Evolutionary conservation across 148 eudicot genomes (phyloP).

Genomic region (Drosera capensis): DNA sequence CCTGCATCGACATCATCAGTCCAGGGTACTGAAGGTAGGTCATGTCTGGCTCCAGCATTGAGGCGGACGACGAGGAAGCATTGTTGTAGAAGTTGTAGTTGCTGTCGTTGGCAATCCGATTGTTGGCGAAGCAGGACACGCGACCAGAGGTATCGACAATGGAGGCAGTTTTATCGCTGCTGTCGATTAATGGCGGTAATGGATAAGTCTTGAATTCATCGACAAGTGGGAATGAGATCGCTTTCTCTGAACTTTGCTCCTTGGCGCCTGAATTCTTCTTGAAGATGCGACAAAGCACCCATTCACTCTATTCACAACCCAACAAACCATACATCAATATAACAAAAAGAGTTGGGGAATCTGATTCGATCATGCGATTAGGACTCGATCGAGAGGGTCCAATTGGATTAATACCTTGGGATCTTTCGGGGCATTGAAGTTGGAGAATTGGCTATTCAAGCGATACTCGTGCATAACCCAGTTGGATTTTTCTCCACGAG

Average conservation of each 20-base stretch:
- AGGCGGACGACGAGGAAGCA: slow-evolving; percentile 10
- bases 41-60: slow-evolving; percentile 2
- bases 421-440: slow-evolving; percentile 20
- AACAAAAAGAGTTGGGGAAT: not conserved
- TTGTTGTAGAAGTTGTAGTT: not conserved
- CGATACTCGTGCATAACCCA: slow-evolving; percentile 97
- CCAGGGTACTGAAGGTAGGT: slow-evolving; percentile 13
- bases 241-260: slow-evolving; percentile 23
- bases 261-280: slow-evolving; percentile 40
- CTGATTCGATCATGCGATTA: not conserved
- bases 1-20: slow-evolving; percentile 7
- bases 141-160: slow-evolving; percentile 9
- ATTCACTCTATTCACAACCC: slow-evolving; percentile 43
- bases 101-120: slow-evolving; percentile 6
- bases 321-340: not conserved
- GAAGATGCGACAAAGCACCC: slow-evolving; percentile 70
- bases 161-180: slow-evolving; percentile 9
- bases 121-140: slow-evolving; percentile 60
- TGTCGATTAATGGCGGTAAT: slow-evolving; percentile 51
- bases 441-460: slow-evolving; percentile 41
- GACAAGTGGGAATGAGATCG: slow-evolving; percentile 2
- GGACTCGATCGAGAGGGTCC: no score
- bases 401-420: slow-evolving; percentile 23
- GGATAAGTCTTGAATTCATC: slow-evolving; percentile 9
- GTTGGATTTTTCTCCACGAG: slow-evolving; percentile 60